phyloP scores from a whole-genome alignment of 2,329 filamentous ascomycete genomes.

The Aspergillus aculeatinus region DNA sequence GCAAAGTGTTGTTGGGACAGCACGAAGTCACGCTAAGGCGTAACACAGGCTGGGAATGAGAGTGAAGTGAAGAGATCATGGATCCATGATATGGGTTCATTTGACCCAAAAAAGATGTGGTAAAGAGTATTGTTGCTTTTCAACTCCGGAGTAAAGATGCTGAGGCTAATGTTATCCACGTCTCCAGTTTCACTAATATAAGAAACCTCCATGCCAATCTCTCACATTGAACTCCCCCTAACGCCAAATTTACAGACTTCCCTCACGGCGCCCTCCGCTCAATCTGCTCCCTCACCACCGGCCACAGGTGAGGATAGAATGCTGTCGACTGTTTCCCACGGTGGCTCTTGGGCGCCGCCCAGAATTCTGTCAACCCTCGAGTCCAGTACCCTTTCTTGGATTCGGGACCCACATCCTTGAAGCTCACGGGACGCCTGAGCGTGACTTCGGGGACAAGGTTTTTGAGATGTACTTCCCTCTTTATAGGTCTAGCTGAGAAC shows the following conservation, averaged over 20 bases:
- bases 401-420: slow-evolving; percentile 39
- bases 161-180: neutral
- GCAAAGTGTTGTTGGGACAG: neutral
- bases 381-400: slow-evolving; percentile 36
- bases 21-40: neutral
- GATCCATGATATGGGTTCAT: neutral
- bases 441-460: slow-evolving; percentile 41
- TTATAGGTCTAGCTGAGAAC: slow-evolving; percentile 44
- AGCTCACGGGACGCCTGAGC: slow-evolving; percentile 40
- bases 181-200: neutral
- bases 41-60: neutral
- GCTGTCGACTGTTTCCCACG: neutral
- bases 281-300: neutral
- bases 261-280: too few species aligned
- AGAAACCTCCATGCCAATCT: neutral
- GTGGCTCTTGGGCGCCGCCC: neutral
- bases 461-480: slow-evolving; percentile 43
- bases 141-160: neutral
- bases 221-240: neutral
- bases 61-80: neutral
- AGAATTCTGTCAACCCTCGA: neutral
- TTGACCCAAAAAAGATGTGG: neutral
- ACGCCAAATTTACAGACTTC: neutral
- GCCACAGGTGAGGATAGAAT: neutral
- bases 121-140: neutral